phyloP scores from a whole-genome alignment of 345 rosid species.

The Acer negundo region DNA sequence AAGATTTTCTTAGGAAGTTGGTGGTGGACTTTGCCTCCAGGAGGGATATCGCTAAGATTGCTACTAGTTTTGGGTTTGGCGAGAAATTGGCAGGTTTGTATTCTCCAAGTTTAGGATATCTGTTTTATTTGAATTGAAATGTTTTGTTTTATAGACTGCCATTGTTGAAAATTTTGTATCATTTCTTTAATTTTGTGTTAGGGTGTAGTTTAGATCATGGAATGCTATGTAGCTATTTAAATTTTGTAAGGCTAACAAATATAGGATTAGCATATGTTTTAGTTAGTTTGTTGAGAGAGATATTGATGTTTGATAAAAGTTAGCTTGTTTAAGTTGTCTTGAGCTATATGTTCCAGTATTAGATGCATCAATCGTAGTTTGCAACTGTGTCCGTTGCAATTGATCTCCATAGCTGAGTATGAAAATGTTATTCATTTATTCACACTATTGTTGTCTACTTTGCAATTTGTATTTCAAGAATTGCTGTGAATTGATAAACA shows the following conservation, averaged over 20 bases:
- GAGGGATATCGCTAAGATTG: conserved; percentile 62
- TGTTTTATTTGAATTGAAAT: background rate
- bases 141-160: no score
- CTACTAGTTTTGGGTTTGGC: conserved; percentile 40
- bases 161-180: no score
- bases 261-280: background rate
- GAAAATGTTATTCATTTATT: background rate
- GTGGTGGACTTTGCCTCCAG: conserved; percentile 49
- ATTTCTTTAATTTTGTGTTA: no score
- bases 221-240: background rate
- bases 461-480: background rate
- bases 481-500: background rate
- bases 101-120: background rate
- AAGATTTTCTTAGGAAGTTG: conserved; percentile 48
- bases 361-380: background rate
- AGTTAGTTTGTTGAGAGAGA: background rate
- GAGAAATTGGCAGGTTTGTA: conserved; percentile 50
- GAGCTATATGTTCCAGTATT: background rate
- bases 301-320: background rate
- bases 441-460: background rate
- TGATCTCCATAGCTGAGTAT: background rate
- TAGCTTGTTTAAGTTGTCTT: background rate
- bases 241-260: background rate
- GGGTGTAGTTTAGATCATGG: background rate
- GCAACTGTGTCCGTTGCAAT: background rate